A percentile compares a stretch with the other conserved stretches of the same genome.
Evolutionary conservation across 495 filamentous ascomycete species (phyloP).

Genomic region (Neurospora africana): DNA sequence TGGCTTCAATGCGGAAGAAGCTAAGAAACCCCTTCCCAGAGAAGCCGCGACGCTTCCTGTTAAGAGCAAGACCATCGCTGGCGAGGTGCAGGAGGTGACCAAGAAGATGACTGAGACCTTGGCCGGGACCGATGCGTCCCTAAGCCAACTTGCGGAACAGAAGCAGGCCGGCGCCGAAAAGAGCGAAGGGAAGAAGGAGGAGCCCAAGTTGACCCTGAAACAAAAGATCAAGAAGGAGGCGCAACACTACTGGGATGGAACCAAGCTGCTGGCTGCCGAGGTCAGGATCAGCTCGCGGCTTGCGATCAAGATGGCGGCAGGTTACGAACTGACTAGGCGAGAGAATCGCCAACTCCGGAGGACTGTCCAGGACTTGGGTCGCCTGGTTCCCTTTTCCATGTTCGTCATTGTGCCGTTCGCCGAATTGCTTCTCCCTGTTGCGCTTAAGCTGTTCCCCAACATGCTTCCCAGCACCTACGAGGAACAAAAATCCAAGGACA

Average conservation of each 20-base stretch:
- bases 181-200: conserved; percentile 55
- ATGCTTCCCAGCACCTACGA: conserved; percentile 96
- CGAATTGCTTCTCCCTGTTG: conserved; percentile 87
- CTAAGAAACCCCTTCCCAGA: conserved; percentile 70
- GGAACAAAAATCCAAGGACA: conserved; percentile 76
- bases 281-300: conserved; percentile 83
- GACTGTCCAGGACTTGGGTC: conserved; percentile 86
- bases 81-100: conserved; percentile 16
- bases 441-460: conserved; percentile 91
- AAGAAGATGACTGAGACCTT: conserved; percentile 22
- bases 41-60: conserved; percentile 27
- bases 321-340: conserved; percentile 90
- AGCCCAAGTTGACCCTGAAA: conserved; percentile 66
- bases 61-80: conserved; percentile 22
- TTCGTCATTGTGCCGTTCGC: conserved; percentile 96
- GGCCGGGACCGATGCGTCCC: conserved; percentile 17
- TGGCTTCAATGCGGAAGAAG: conserved; percentile 83
- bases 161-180: conserved; percentile 21
- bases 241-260: conserved; percentile 97
- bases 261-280: conserved; percentile 90
- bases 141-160: conserved; percentile 24
- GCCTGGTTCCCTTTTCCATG: conserved; percentile 89
- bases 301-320: conserved; percentile 93
- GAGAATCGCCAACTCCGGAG: conserved; percentile 87
- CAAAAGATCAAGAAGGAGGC: conserved; percentile 90